phyloP scores from a whole-genome alignment of 306 rosid genomes.

The Datisca glomerata region DNA sequence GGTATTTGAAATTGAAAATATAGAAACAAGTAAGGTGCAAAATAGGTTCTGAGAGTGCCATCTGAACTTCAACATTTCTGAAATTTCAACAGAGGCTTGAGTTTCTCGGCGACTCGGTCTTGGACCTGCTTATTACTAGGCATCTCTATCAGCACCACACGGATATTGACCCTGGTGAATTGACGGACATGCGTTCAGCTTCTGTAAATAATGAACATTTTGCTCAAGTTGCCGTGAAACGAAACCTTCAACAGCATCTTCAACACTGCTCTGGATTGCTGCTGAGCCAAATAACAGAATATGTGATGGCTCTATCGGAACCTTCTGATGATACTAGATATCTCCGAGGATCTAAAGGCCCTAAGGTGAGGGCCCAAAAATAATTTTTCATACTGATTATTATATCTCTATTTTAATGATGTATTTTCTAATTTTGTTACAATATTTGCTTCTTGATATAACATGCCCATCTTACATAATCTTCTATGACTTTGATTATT shows the following conservation, averaged over 20 bases:
- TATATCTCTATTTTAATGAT: too few species aligned
- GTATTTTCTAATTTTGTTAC: too few species aligned
- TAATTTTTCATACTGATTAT: not conserved
- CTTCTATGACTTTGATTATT: too few species aligned
- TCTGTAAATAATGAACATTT: conserved; percentile 80
- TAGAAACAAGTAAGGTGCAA: too few species aligned
- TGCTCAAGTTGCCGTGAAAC: conserved; percentile 76
- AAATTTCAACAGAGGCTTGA: conserved; percentile 69
- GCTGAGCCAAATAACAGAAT: conserved; percentile 57
- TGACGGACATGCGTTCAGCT: conserved; percentile 91
- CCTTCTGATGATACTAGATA: conserved; percentile 15
- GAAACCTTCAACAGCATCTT: conserved; percentile 58
- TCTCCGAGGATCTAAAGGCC: conserved; percentile 42
- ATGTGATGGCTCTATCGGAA: conserved; percentile 41
- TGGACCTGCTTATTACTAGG: conserved; percentile 86
- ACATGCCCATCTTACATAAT: too few species aligned
- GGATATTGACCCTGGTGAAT: conserved; percentile 76
- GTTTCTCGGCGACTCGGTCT: conserved; percentile 85
- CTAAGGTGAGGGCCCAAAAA: conserved; percentile 37
- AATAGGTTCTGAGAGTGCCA: too few species aligned
- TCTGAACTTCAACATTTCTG: not conserved
- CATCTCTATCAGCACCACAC: conserved; percentile 53
- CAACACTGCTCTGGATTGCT: conserved; percentile 58
- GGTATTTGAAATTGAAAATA: too few species aligned
- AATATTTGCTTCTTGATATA: too few species aligned